Evolutionary conservation across 306 rosid genomes (phyloP).

Genomic region (Crotalaria pallida): DNA sequence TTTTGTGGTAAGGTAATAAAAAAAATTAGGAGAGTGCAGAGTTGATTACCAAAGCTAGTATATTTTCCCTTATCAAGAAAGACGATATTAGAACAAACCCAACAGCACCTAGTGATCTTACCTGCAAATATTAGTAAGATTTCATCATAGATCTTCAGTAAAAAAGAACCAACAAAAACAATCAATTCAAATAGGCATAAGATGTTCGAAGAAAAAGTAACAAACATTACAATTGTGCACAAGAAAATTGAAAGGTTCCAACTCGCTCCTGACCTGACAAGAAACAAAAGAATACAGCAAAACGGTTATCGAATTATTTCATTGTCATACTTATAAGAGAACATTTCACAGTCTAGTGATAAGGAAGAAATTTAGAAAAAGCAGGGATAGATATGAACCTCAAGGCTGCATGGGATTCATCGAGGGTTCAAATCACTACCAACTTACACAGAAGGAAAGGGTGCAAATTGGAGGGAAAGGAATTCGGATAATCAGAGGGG

Average conservation of each 20-base stretch:
- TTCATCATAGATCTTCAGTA: not conserved
- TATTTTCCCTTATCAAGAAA: conserved; percentile 89
- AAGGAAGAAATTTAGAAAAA: not conserved
- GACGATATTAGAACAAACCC: conserved; percentile 82
- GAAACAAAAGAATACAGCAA: conserved; percentile 14
- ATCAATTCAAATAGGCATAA: conserved; percentile 1
- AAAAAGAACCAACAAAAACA: not conserved
- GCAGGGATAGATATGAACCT: not conserved
- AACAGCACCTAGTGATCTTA: conserved; percentile 76
- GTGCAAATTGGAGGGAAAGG: not conserved
- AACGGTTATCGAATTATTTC: not conserved
- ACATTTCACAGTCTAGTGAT: not conserved
- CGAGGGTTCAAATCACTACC: not conserved
- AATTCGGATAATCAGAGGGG: not conserved
- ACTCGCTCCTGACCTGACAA: conserved; percentile 64
- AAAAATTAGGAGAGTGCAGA: not conserved
- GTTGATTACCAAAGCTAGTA: conserved; percentile 73
- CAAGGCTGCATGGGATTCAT: not conserved
- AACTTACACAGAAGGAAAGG: not conserved
- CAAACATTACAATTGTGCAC: conserved; percentile 73
- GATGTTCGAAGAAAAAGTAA: conserved; percentile 26
- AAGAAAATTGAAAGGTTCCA: conserved; percentile 77
- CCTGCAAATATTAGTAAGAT: conserved; percentile 40
- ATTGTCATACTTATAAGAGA: not conserved
- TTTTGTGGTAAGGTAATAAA: not conserved